Percentiles rank a stretch among this genome's conserved stretches.
Evolutionary conservation across 1,284 basidiomycete species (phyloP).

Genomic region (Ceratorhiza oryzae-sativae): DNA sequence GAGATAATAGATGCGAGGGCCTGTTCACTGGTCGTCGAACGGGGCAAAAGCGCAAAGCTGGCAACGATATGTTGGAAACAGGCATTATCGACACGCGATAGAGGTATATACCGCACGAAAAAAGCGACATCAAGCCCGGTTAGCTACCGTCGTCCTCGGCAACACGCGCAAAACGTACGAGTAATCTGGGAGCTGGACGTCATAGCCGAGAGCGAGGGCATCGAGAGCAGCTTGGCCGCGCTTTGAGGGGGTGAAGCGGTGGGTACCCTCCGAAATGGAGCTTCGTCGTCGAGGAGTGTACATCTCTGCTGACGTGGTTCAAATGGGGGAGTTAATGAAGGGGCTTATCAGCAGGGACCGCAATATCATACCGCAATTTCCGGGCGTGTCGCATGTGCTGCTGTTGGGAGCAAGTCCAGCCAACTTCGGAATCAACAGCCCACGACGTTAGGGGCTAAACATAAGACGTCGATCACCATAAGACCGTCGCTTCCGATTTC

Average conservation of each 20-base stretch:
- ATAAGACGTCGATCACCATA: slow-evolving; percentile 16
- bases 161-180: slow-evolving; percentile 33
- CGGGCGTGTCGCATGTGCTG: not conserved
- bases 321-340: not conserved
- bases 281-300: slow-evolving; percentile 27
- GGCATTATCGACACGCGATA: not conserved
- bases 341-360: not conserved
- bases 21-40: slow-evolving; percentile 28
- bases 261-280: slow-evolving; percentile 13
- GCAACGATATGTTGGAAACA: not conserved
- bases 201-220: slow-evolving; percentile 36
- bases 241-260: slow-evolving; percentile 29
- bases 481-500: not conserved
- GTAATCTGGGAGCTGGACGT: slow-evolving; percentile 35
- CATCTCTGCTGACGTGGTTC: slow-evolving; percentile 21
- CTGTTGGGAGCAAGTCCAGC: not conserved
- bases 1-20: slow-evolving; percentile 27
- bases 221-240: slow-evolving; percentile 34
- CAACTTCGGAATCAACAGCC: slow-evolving; percentile 17
- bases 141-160: not conserved
- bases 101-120: not conserved
- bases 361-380: not conserved
- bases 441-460: slow-evolving; percentile 14
- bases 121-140: not conserved
- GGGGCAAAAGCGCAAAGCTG: slow-evolving; percentile 35